Percentiles rank a stretch among this genome's conserved stretches.
phyloP scores from a whole-genome alignment of 352 stramenopile species.

The Globisporangium recalcitrans region DNA sequence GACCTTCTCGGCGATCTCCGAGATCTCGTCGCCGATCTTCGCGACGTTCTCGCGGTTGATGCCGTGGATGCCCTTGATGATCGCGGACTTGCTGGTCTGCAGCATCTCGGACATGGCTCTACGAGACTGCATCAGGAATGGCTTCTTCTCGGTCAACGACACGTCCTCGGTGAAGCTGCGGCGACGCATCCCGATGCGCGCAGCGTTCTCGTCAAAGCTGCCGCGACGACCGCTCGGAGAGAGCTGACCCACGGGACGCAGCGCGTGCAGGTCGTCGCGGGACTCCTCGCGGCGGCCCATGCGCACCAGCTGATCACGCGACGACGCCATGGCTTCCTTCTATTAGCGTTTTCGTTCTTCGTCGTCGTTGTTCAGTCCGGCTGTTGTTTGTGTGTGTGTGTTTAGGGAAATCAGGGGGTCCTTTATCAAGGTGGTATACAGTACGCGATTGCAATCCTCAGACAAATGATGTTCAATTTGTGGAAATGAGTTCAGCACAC shows the following conservation, averaged over 20 bases:
- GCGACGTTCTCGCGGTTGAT: slow-evolving; percentile 51
- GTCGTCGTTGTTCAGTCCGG: not conserved
- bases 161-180: slow-evolving; percentile 80
- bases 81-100: slow-evolving; percentile 42
- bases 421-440: not conserved
- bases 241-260: slow-evolving; percentile 40
- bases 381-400: not conserved
- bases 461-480: not conserved
- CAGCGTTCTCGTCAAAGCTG: slow-evolving; percentile 13
- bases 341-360: slow-evolving; percentile 1
- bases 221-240: slow-evolving; percentile 27
- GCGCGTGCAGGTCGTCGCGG: slow-evolving; percentile 42
- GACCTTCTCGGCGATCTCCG: slow-evolving; percentile 55
- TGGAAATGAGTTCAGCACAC: not conserved
- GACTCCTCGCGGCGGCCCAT: slow-evolving; percentile 24
- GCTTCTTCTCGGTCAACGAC: slow-evolving; percentile 34
- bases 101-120: slow-evolving; percentile 36
- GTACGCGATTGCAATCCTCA: not conserved
- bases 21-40: slow-evolving; percentile 37
- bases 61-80: slow-evolving; percentile 55
- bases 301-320: slow-evolving; percentile 1
- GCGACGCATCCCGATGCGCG: slow-evolving; percentile 21
- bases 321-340: slow-evolving; percentile 9
- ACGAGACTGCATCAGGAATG: slow-evolving; percentile 31
- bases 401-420: not conserved